A percentile compares a stretch with the other conserved stretches of the same genome.
Conservation (phyloP, 2,329 filamentous ascomycete genomes). For the Coniella vitis region DNA sequence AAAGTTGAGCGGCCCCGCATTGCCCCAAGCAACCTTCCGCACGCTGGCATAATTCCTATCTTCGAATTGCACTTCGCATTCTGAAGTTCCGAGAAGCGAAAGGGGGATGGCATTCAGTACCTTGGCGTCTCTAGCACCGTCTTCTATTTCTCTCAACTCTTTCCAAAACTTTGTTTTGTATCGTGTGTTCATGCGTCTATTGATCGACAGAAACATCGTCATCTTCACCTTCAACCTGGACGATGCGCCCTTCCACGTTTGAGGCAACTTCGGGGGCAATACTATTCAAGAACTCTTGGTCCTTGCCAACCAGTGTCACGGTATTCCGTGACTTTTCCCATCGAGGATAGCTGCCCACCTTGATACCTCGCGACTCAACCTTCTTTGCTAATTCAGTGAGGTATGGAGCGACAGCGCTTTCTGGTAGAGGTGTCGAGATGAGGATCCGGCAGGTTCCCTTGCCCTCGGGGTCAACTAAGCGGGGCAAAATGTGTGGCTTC, state of each 20-base stretch:
- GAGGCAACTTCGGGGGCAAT: constrained; percentile 71
- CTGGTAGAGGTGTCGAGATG: constrained; percentile 79
- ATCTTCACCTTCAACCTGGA: constrained; percentile 65
- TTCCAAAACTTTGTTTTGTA: too few relatives aligned
- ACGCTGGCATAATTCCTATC: too few relatives aligned
- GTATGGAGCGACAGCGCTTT: constrained; percentile 79
- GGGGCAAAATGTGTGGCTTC: constrained; percentile 62
- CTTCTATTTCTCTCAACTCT: too few relatives aligned
- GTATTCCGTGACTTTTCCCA: constrained; percentile 87
- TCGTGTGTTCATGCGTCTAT: too few relatives aligned
- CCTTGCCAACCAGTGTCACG: constrained; percentile 75
- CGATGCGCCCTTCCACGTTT: constrained; percentile 65
- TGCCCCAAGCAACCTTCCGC: too few relatives aligned
- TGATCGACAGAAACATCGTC: constrained; percentile 35
- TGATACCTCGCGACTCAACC: constrained; percentile 71
- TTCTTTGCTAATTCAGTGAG: constrained; percentile 71
- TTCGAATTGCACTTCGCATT: too few relatives aligned
- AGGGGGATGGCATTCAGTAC: neutral
- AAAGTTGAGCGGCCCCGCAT: too few relatives aligned
- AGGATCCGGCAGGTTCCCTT: constrained; percentile 73
- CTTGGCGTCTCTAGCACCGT: neutral
- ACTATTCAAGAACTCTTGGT: constrained; percentile 70
- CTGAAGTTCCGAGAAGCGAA: neutral
- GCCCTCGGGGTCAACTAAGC: constrained; percentile 70
- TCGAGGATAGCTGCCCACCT: constrained; percentile 90